Base-by-base conservation (phyloP, 2,329 filamentous ascomycete genomes). In the Fusarium torreyae region DNA sequence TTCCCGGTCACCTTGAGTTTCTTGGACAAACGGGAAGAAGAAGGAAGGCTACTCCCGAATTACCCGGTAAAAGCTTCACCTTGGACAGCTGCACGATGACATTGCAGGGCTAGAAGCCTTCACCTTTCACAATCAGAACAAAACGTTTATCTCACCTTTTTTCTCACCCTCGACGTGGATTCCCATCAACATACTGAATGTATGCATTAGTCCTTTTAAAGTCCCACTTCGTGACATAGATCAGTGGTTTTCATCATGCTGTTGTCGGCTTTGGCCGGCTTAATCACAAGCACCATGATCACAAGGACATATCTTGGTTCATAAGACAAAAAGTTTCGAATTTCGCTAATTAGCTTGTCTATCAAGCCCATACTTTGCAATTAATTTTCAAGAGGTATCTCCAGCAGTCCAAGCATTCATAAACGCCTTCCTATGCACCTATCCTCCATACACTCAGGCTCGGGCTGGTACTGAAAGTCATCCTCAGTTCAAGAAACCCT, bases 221-320 rank as follows among this genome's bases (percentile, higher is more conserved):
- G 53, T 59, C 33, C 60, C 26, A 36, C 20, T 33, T 31, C 20
- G n/a, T 33, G 43, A 28, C 17, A 13, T 7, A 40, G 46, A 46
- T 48, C 13, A 46, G 33, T 18, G 20, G 28, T 33, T 46, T 48
- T 38, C 6, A 53, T 49, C 20, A 40, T 28, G 26, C 34, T 33
- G 11, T 31, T 38, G 20, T 24, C 48, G 53, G 58, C 36, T 55
- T 55, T 40, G 42, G 13, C 26, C 36, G 53, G 64, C 43, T 59
- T 64, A 64, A 39, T 28, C 28, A 34, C 7, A 15, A 31, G 36
- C n/a, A 7, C 20, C 26, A 18, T 18, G 4, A 59, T 24, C 8
- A 36, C 34, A 15, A 14, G 31, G 11, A n/a, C 22, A 43, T 22
- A 28, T 33, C 14, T 17, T 46, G 22, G 28, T 31, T 31, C 28